Evolutionary conservation across 306 rosid species (phyloP), one percentile per base, ranked within the genome.

Genomic region (Nissolia schottii): DNA sequence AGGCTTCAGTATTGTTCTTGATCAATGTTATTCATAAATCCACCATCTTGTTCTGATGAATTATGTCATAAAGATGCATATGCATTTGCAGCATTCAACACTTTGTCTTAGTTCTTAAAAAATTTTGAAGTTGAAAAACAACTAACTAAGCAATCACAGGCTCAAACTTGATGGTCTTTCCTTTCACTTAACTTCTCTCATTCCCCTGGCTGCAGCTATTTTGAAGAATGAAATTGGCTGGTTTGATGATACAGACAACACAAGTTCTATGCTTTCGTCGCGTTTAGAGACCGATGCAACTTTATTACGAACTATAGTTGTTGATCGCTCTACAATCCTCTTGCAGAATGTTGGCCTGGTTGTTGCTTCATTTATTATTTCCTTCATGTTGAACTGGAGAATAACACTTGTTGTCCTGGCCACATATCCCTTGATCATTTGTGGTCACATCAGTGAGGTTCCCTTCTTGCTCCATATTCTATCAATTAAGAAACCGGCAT

Each of bases 371-470:
- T 94, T 94, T 66, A 83, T 89, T 75, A 91, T 91, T 67, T 78
- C 97, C 80, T 94, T 94, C 82, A 72, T 89, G 71, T 80, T 94
- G 87, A 94, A 91, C 78, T 94, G 98, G 98, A 87, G 98, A 78
- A 80, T 94, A 86, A 86, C 97, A 24, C 86, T 94, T 20, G 94
- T 94, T 22, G 96, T 94, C 77, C 19, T 94, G 68, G 97, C 98
- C 51, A 89, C 98, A 25, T 94, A 91, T 77, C 98, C 97, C 12
- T 76, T 94, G 89, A 51, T 87, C 83, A 87, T 94, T 32, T 87
- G 95, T 9, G 98, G 98, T 76, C 98, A 91, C 80, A 89, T 94
- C 63, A 91, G 98, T 64, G 98, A 87, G 96, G 92, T 93, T 35
- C 65, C 65, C 34, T 49, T 70, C 67, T 54, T 50, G 18, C 12